phyloP scores from a whole-genome alignment of 2,329 filamentous ascomycete genomes.

The Alternaria metachromatica region DNA sequence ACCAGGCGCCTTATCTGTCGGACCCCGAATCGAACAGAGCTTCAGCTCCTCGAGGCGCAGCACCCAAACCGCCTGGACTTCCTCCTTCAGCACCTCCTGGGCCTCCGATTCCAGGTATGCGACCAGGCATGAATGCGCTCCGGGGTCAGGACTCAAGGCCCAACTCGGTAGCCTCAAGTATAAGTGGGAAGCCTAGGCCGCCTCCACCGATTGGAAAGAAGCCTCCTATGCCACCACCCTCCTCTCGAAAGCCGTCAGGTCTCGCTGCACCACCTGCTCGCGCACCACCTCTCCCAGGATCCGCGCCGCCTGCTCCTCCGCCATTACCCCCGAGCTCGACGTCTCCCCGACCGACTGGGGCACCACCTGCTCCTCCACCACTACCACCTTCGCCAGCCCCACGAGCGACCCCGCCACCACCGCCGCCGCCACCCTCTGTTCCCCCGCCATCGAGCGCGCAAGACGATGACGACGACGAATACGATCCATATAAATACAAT shows the following conservation, averaged over 20 bases:
- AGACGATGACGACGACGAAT: conserved; percentile 34
- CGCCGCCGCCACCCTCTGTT: conserved; percentile 27
- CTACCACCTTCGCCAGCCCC: conserved; percentile 26
- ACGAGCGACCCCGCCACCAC: conserved; percentile 31
- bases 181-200: conserved; percentile 68
- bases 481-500: conserved; percentile 54
- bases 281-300: conserved; percentile 46
- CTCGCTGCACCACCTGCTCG: conserved; percentile 54
- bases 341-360: conserved; percentile 20
- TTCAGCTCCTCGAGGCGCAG: conserved; percentile 59
- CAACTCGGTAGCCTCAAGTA: conserved; percentile 64
- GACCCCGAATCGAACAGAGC: conserved; percentile 71
- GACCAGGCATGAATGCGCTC: conserved; percentile 67
- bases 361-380: conserved; percentile 26
- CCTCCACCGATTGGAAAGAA: conserved; percentile 83
- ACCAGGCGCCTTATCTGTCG: conserved; percentile 76
- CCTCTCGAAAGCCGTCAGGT: conserved; percentile 64
- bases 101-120: conserved; percentile 58
- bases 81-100: conserved; percentile 56
- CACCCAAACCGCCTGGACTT: conserved; percentile 56
- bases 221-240: conserved; percentile 64
- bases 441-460: conserved; percentile 53
- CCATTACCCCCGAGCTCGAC: conserved; percentile 47
- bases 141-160: conserved; percentile 63
- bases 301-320: conserved; percentile 53